Percentiles rank a stretch among this genome's conserved stretches.
phyloP scores from a whole-genome alignment of 345 rosid genomes.

The Angophora floribunda region DNA sequence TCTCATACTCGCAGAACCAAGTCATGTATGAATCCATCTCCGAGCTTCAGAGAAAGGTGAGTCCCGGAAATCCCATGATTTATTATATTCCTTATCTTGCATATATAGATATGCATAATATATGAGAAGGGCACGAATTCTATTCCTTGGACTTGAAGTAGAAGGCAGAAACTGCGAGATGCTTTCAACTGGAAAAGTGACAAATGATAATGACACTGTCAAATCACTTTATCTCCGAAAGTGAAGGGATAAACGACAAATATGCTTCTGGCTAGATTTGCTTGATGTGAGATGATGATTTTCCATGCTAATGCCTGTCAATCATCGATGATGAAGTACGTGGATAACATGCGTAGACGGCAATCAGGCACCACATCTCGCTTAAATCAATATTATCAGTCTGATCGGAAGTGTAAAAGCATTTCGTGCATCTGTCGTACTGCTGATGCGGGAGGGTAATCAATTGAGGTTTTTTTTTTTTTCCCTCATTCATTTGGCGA shows the following conservation, averaged over 20 bases:
- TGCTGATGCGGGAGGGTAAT: neutral
- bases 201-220: neutral
- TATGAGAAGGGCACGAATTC: neutral
- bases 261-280: neutral
- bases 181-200: neutral
- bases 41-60: slow-evolving; percentile 81
- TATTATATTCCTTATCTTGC: neutral
- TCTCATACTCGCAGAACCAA: slow-evolving; percentile 42
- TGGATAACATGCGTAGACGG: neutral
- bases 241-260: neutral
- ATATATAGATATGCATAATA: neutral
- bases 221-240: neutral
- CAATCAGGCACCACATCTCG: neutral
- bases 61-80: neutral
- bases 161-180: neutral
- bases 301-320: neutral
- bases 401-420: neutral
- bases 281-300: neutral
- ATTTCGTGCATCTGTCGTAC: neutral
- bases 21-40: slow-evolving; percentile 73
- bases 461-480: too few species aligned
- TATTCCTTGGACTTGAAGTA: neutral
- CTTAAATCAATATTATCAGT: neutral
- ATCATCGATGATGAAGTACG: neutral
- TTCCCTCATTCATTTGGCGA: neutral